Evolutionary conservation across 768 basidiomycete genomes (phyloP).

Genomic region (Auricularia sp.): DNA sequence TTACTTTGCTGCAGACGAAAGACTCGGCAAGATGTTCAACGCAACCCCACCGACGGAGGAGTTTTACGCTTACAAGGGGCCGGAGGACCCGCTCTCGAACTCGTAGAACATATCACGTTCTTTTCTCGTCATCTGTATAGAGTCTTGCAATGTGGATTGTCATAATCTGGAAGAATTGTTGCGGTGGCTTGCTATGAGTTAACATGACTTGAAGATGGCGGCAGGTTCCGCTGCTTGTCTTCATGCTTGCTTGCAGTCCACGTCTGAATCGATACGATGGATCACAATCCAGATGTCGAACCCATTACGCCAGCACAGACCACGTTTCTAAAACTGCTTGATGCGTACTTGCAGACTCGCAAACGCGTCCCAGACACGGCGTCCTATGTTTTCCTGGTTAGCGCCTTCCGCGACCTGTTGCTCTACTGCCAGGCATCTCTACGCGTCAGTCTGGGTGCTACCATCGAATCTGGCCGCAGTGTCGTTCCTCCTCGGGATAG

Average conservation of each 20-base stretch:
- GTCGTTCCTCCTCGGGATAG: not conserved
- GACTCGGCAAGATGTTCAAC: slow-evolving; percentile 52
- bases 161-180: no score
- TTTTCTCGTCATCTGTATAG: no score
- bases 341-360: slow-evolving; percentile 63
- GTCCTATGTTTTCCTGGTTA: slow-evolving; percentile 41
- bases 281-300: slow-evolving; percentile 34
- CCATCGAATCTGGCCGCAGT: not conserved
- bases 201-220: no score
- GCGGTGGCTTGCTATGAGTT: no score
- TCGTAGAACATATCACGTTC: no score
- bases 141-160: no score
- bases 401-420: slow-evolving; percentile 50
- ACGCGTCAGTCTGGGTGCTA: not conserved
- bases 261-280: no score
- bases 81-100: slow-evolving; percentile 3
- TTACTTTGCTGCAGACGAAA: slow-evolving; percentile 41
- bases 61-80: slow-evolving; percentile 51
- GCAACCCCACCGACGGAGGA: slow-evolving; percentile 66
- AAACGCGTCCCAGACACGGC: not conserved
- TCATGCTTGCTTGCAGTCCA: no score
- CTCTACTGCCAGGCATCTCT: slow-evolving; percentile 35
- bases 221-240: no score
- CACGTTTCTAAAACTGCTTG: slow-evolving; percentile 77
- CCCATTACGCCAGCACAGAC: slow-evolving; percentile 77